Percentiles rank a stretch among this genome's conserved stretches.
phyloP scores from a whole-genome alignment of 2,329 filamentous ascomycete genomes.

The Epichloe sibirici region DNA sequence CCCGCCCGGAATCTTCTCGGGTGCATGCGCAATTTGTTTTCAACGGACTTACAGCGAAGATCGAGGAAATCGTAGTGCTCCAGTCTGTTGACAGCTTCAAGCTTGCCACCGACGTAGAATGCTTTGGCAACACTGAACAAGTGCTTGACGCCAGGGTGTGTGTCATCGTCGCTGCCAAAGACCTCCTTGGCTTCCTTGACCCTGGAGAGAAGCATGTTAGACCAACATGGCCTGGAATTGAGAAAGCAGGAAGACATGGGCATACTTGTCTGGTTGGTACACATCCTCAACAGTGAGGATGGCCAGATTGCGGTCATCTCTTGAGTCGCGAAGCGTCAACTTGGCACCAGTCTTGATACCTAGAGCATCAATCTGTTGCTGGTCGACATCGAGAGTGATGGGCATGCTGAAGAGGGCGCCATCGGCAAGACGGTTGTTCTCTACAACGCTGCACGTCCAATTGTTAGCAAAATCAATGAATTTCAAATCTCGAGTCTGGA shows the following conservation, averaged over 20 bases:
- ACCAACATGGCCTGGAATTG: neutral
- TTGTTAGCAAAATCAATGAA: neutral
- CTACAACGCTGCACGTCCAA: conserved; percentile 57
- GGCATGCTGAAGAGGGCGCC: conserved; percentile 94
- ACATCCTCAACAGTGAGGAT: conserved; percentile 94
- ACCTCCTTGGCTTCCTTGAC: conserved; percentile 83
- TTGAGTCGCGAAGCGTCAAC: conserved; percentile 83
- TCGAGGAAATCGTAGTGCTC: conserved; percentile 99
- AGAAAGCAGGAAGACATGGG: neutral
- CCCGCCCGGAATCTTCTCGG: neutral
- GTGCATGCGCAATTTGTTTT: neutral
- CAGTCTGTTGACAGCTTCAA: conserved; percentile 87
- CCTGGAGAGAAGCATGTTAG: conserved; percentile 32
- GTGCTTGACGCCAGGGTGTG: conserved; percentile 87
- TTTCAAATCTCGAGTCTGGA: neutral
- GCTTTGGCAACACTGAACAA: conserved; percentile 71
- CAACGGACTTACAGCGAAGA: conserved; percentile 59
- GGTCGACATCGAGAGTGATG: conserved; percentile 79
- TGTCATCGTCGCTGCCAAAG: conserved; percentile 81
- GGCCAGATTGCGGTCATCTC: conserved; percentile 90
- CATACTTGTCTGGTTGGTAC: conserved; percentile 90
- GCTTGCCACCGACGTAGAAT: conserved; percentile 89
- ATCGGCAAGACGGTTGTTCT: conserved; percentile 72
- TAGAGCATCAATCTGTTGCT: conserved; percentile 60
- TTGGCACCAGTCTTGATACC: conserved; percentile 70